phyloP scores from a whole-genome alignment of 1,139 yeast genomes.

The Taphrina populina region DNA sequence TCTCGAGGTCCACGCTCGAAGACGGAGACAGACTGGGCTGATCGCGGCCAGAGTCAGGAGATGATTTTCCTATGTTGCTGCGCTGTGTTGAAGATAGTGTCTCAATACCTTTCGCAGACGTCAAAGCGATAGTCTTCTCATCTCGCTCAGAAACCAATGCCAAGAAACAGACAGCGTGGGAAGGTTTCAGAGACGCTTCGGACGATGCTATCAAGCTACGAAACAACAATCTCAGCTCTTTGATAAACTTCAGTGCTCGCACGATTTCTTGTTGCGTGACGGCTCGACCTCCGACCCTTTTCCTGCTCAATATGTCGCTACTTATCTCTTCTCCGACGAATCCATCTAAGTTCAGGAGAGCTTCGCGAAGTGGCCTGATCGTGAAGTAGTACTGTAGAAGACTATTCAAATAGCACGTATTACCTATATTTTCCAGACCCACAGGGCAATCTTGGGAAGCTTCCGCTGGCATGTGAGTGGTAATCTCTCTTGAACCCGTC shows the following conservation, averaged over 20 bases:
- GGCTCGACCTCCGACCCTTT: constrained; percentile 78
- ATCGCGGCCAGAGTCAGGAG: too few species aligned
- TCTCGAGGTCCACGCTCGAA: too few species aligned
- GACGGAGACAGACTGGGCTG: too few species aligned
- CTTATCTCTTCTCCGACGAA: constrained; percentile 42
- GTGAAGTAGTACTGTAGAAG: constrained; percentile 85
- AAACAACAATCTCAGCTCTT: constrained; percentile 67
- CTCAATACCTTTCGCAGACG: too few species aligned
- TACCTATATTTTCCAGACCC: constrained; percentile 85
- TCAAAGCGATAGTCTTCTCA: too few species aligned
- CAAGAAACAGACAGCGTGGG: constrained; percentile 78
- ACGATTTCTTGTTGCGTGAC: constrained; percentile 72
- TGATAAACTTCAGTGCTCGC: constrained; percentile 77
- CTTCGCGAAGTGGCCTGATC: constrained; percentile 73
- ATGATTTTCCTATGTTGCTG: too few species aligned
- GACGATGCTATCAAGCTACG: constrained; percentile 64
- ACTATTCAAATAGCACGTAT: constrained; percentile 84
- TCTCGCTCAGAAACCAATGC: constrained; percentile 55
- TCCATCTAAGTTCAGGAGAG: constrained; percentile 56
- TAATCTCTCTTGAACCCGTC: constrained; percentile 39
- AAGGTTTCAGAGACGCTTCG: constrained; percentile 71
- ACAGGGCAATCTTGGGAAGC: constrained; percentile 59
- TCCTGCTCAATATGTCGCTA: constrained; percentile 42
- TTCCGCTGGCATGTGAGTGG: constrained; percentile 10
- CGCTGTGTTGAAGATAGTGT: too few species aligned